phyloP scores from a whole-genome alignment of 805 yeast genomes.

The Saccharomycopsis amapae region DNA sequence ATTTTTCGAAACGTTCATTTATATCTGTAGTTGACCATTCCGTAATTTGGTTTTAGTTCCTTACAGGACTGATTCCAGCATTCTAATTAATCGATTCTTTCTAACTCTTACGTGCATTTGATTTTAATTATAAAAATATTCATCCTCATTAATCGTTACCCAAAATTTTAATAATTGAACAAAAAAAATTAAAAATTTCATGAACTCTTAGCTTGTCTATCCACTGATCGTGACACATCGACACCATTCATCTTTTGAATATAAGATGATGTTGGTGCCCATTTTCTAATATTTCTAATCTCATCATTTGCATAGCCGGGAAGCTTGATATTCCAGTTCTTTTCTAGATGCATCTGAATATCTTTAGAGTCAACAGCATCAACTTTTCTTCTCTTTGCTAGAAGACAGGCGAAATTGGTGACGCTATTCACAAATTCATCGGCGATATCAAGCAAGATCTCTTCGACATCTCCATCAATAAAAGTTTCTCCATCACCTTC shows the following conservation, averaged over 20 bases:
- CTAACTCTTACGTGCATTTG: background rate
- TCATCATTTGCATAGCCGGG: conserved; percentile 95
- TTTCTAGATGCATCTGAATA: conserved; percentile 82
- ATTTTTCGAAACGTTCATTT: too few species aligned
- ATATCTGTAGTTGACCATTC: too few species aligned
- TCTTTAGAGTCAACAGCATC: conserved; percentile 85
- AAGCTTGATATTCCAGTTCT: conserved; percentile 89
- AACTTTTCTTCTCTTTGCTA: conserved; percentile 90
- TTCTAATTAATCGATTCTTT: background rate
- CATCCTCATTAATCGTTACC: too few species aligned
- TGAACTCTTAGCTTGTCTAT: conserved; percentile 15
- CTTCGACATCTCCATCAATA: conserved; percentile 95
- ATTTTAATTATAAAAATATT: too few species aligned
- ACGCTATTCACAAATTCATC: conserved; percentile 92
- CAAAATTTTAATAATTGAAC: background rate
- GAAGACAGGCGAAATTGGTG: conserved; percentile 85
- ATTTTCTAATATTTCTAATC: conserved; percentile 67
- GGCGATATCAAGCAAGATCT: conserved; percentile 80
- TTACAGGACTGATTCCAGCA: too few species aligned
- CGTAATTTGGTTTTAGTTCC: too few species aligned
- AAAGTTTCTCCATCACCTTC: conserved; percentile 87
- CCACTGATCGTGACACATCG: conserved; percentile 21
- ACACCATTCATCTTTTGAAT: conserved; percentile 57
- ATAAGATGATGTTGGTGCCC: conserved; percentile 58
- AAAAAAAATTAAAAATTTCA: background rate